Evolutionary conservation across 2,329 filamentous ascomycete genomes (phyloP).

Genomic region (Botryosphaeria dothidea): DNA sequence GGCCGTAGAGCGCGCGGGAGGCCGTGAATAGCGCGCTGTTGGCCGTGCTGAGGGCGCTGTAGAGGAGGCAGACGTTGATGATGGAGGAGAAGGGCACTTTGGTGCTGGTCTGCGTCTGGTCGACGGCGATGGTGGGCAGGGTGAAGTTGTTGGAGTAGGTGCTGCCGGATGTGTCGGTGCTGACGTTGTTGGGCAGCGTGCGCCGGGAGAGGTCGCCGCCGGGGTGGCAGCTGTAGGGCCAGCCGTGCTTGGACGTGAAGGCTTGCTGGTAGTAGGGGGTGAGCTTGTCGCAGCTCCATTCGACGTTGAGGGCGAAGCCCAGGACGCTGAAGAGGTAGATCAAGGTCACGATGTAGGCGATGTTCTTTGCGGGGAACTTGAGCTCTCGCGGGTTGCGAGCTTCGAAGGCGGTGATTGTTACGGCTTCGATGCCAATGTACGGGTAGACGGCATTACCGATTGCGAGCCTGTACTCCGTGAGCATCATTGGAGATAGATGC

Average conservation of each 20-base stretch:
- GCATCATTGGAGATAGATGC: neutral
- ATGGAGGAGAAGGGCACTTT: constrained; percentile 22
- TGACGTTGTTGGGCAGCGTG: neutral
- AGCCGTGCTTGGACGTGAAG: neutral
- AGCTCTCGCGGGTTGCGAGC: constrained; percentile 26
- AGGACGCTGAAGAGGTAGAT: constrained; percentile 31
- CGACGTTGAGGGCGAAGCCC: constrained; percentile 29
- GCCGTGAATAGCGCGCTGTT: constrained; percentile 39
- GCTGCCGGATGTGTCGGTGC: neutral
- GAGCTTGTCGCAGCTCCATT: constrained; percentile 25
- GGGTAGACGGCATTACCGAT: constrained; percentile 35
- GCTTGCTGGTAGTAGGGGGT: constrained; percentile 21
- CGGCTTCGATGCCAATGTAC: constrained; percentile 37
- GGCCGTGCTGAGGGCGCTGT: constrained; percentile 33
- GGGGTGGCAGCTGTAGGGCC: neutral
- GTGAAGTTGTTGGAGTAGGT: neutral
- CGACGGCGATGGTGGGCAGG: constrained; percentile 14
- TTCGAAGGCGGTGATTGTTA: constrained; percentile 37
- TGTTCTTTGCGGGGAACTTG: constrained; percentile 32
- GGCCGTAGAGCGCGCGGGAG: constrained; percentile 35
- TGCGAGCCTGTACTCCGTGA: constrained; percentile 24
- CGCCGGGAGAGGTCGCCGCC: neutral
- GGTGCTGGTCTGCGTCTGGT: constrained; percentile 8
- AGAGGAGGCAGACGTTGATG: constrained; percentile 33
- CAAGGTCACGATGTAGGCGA: constrained; percentile 28